Evolutionary conservation across 371 early-diverging fungal genomes (phyloP).

Genomic region (Circinella minor): DNA sequence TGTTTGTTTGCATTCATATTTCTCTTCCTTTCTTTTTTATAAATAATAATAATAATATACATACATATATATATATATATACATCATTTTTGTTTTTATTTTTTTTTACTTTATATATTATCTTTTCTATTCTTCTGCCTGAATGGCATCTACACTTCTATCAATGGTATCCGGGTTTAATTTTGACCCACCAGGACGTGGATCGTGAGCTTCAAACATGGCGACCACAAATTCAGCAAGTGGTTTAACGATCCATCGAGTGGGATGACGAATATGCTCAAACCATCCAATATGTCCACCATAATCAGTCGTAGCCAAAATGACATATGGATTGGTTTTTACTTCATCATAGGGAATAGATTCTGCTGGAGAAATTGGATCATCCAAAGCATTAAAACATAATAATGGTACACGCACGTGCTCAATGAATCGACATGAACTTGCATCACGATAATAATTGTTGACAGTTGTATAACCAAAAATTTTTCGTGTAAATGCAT

Average conservation of each 20-base stretch:
- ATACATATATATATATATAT: not conserved
- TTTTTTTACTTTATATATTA: not conserved
- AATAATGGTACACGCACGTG: conserved; percentile 79
- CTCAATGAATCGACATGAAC: conserved; percentile 74
- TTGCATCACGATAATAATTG: conserved; percentile 86
- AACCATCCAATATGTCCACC: conserved; percentile 98
- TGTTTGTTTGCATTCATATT: conserved; percentile 9
- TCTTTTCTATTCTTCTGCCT: conserved; percentile 78
- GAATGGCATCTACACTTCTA: conserved; percentile 97
- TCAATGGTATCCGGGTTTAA: conserved; percentile 82
- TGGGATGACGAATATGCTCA: conserved; percentile 57
- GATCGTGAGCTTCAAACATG: conserved; percentile 54
- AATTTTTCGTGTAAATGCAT: conserved; percentile 69
- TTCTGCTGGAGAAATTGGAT: conserved; percentile 81
- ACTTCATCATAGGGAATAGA: conserved; percentile 81
- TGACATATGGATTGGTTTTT: conserved; percentile 77
- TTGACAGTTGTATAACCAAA: conserved; percentile 78
- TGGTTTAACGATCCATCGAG: conserved; percentile 70
- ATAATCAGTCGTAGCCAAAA: conserved; percentile 82
- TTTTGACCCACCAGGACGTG: conserved; percentile 13
- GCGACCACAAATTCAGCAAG: conserved; percentile 73
- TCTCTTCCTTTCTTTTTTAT: conserved; percentile 10
- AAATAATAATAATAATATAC: not conserved
- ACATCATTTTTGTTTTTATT: conserved; percentile 13
- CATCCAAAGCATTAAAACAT: conserved; percentile 88